Base-by-base conservation (phyloP, 2,329 filamentous ascomycete genomes). In the Dothistroma pini region DNA sequence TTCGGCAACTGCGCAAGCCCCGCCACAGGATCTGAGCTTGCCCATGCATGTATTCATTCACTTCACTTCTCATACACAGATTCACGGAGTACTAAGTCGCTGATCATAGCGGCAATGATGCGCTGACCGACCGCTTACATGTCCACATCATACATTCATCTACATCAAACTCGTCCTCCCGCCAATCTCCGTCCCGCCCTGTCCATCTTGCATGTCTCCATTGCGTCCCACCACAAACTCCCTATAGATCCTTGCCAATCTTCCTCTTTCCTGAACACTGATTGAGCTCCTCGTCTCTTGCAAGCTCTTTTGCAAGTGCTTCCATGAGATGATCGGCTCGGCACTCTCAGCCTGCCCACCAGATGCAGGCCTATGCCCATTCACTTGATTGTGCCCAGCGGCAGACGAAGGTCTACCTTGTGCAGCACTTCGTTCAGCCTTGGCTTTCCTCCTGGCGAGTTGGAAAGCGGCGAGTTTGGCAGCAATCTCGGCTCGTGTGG, bases 161-260 rank as follows among this genome's bases (percentile, higher is more conserved):
- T 66, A 97, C 95, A 97, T 97, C 76, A 99, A 80, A 77, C 92
- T 97, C 69, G 89, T 93, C 73, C 95, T 82, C 14, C 93, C 95
- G 8, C 95, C 95, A 77, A 99, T 86, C 77, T 97, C 95, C 75
- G 88, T 96, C 59, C 89, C 90, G 0, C 90, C 92, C 76, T 97
- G 91, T 1, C 95, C 95, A 75, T 89, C 93, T 62, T 88, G 91
- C 91, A 99, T 92, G 79, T 97, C 93, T 8, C 95, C 95, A 75
- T 93, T 96, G 68, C 95, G 83, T 0, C 92, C 93, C 4, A 91
- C 90, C 0, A 97, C 88, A 80, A 99, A 99, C 77, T 99, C 95
- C 16, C 83, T 81, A 74, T 99, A 99, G 63, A 99, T 97, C 47
- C 84, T 85, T 70, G 85, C 83, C 66, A 99, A 76, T 62, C 93